Conservation (phyloP, 306 rosid species). For the Cucurbita argyrosperma region DNA sequence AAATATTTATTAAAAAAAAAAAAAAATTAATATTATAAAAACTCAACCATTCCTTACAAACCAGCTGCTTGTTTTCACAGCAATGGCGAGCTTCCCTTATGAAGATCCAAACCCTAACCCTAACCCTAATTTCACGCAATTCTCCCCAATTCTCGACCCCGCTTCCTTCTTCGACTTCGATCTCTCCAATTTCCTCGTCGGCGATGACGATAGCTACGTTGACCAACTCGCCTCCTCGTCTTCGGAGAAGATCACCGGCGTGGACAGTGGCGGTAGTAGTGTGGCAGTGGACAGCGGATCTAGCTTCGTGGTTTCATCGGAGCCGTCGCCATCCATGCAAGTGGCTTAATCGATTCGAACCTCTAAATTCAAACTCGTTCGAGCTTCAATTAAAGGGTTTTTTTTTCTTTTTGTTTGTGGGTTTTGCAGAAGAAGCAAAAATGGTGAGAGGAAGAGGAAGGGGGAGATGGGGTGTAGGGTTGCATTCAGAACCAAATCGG, state of each 20-base stretch:
- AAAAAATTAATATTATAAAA: neutral
- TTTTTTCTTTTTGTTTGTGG: neutral
- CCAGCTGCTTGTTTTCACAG: neutral
- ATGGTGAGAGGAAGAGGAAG: constrained; percentile 15
- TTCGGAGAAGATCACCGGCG: constrained; percentile 19
- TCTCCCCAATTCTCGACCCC: constrained; percentile 6
- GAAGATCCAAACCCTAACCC: constrained; percentile 10
- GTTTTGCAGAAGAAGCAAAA: constrained; percentile 21
- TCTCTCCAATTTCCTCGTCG: constrained; percentile 26
- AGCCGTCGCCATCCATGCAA: constrained; percentile 17
- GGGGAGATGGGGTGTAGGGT: constrained; percentile 18
- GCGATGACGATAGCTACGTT: neutral
- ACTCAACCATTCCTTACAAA: neutral
- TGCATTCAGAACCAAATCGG: constrained; percentile 58
- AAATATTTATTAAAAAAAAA: neutral
- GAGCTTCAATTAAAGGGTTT: neutral
- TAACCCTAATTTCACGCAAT: constrained; percentile 6
- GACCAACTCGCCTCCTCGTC: constrained; percentile 31
- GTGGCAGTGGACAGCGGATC: constrained; percentile 13
- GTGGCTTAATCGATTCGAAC: neutral
- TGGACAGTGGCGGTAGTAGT: constrained; percentile 12
- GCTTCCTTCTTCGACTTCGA: constrained; percentile 17
- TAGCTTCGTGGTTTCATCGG: constrained; percentile 17
- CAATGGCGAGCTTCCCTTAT: constrained; percentile 31
- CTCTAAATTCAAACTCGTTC: neutral